Conservation (phyloP, 164 flowering plant genomes). For the Macadamia tetraphylla region DNA sequence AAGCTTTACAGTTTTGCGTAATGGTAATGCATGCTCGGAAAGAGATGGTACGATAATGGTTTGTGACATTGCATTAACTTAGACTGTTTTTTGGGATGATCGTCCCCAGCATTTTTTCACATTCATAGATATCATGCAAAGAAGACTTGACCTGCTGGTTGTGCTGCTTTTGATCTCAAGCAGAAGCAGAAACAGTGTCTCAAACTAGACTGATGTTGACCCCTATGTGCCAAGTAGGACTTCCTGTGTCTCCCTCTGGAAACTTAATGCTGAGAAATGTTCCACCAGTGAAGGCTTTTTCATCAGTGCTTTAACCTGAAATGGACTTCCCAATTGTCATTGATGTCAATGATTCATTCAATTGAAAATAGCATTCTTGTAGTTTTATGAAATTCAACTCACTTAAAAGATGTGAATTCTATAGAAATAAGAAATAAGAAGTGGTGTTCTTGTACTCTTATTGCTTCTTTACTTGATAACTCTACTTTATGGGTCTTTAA, state of each 20-base stretch:
- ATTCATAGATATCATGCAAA: conserved; percentile 27
- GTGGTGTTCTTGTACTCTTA: too few relatives aligned
- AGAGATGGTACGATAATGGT: conserved; percentile 3
- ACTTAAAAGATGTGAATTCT: too few relatives aligned
- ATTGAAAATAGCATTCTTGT: too few relatives aligned
- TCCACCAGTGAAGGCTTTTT: conserved; percentile 36
- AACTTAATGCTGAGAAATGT: conserved; percentile 6
- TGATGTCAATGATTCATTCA: too few relatives aligned
- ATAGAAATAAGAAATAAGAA: too few relatives aligned
- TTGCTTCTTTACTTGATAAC: too few relatives aligned
- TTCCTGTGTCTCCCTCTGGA: conserved; percentile 5
- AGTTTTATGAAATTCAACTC: too few relatives aligned
- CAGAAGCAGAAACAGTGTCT: conserved; percentile 36
- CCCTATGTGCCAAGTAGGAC: conserved; percentile 30
- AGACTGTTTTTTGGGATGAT: conserved; percentile 2
- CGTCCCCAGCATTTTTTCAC: conserved; percentile 4
- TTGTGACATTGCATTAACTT: background rate
- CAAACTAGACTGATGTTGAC: conserved; percentile 25
- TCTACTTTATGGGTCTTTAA: too few relatives aligned
- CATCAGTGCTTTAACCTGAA: conserved; percentile 35
- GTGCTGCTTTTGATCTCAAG: conserved; percentile 67
- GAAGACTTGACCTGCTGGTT: conserved; percentile 48
- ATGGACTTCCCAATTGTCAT: background rate
- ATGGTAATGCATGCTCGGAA: too few relatives aligned
- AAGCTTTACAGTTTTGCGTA: too few relatives aligned